Evolutionary conservation across 1,284 basidiomycete genomes (phyloP), one percentile per base, ranked within the genome.

Genomic region (Leccinum fallax): DNA sequence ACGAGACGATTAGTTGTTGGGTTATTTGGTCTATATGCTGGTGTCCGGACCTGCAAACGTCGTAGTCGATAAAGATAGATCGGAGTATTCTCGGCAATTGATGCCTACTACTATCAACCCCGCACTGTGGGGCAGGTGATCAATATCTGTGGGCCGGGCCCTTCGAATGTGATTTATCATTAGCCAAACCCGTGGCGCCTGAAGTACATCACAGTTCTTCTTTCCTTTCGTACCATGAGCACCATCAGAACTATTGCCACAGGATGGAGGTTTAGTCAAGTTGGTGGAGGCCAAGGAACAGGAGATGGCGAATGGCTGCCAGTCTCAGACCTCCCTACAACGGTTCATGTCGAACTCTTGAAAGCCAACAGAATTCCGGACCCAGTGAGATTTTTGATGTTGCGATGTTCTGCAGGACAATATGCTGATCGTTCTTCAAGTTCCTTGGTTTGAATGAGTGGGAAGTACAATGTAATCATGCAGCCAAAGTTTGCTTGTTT

Each of bases 341-440:
- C 86, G 3, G 89, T 95, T 9, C 94, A 96, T 66, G 91, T 92
- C 59, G 94, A 96, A 72, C 83, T 97, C 30, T 75, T 92, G 69
- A 86, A 83, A 66, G 72, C 81, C 38, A 83, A 85, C 66, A 87
- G 74, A 68, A 95, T 96, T 34, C 87, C 89, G 32, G 91, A 97
- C 76, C 93, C 93, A 34, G 91, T 90, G 73, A 74, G 84, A 72
- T 21, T 30, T 78, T 34, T 7, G 19, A 13, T 48, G 32, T 48
- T 19, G n/a, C 52, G n/a, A 0, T 56, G 40, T 24, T 55, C 21
- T 36, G 52, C 10, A 28, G 53, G 19, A 21, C 46, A 51, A 43
- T 24, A n/a, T n/a, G 10, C 57, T 67, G 26, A 64, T 57, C 28
- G 36, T 43, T 59, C 34, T 55, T 15, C 57, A 63, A 92, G 87